Evolutionary conservation across 805 yeast genomes (phyloP), one percentile per base, ranked within the genome.

Genomic region (Yarrowia hollandica): DNA sequence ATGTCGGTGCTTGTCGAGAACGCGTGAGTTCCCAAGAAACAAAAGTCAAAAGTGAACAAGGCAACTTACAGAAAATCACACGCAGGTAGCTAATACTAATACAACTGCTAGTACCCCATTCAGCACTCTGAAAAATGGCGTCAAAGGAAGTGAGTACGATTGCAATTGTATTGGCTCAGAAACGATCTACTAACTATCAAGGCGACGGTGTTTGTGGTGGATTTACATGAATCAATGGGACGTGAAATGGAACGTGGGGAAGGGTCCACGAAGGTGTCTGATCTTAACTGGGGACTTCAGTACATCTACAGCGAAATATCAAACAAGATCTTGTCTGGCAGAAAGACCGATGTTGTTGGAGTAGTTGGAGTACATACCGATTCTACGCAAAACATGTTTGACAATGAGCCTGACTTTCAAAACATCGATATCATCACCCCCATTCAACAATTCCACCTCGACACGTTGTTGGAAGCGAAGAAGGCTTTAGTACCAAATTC

Each of bases 161-260:
- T 21, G 8, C 30, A 23, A n/a, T n/a, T n/a, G n/a, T n/a, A n/a
- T n/a, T n/a, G n/a, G n/a, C n/a, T n/a, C n/a, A n/a, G n/a, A n/a
- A n/a, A n/a, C n/a, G n/a, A n/a, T n/a, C 31, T 26, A 5, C 38
- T 19, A 14, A 12, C 38, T 22, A 66, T 67, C 61, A 65, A 67
- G 64, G 66, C 71, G 28, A 79, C 83, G 0, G 70, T 74, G 1
- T 81, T 78, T 63, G 72, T 82, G 9, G 74, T 81, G 14, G 88
- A 84, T 66, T 70, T 77, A 12, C 75, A 80, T 10, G 72, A 74
- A 19, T 52, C 63, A 12, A 70, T 70, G 74, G 66, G 65, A 16
- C 57, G 44, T 15, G 16, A 39, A 19, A 62, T 5, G 62, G 42
- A 46, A 6, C 64, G 61, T 8, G 50, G 64, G 9, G 25, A 35